These are phyloP conservation scores for Fusarium pininemorale DNA, from an alignment of 2,329 filamentous ascomycete genomes.

Conservation along the genomic window DNA sequence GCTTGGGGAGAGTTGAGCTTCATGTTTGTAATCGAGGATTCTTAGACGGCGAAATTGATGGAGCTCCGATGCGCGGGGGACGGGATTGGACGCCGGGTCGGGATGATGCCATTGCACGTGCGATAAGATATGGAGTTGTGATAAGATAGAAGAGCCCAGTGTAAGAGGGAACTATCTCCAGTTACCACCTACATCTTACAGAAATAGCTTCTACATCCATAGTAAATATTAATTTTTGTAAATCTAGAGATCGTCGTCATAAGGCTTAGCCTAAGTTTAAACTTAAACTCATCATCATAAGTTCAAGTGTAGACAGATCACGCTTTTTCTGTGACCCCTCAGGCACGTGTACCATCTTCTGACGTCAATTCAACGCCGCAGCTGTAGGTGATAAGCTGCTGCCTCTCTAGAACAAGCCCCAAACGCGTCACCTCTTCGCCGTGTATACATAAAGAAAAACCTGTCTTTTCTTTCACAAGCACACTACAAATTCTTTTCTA, in stretches of 20 bases:
- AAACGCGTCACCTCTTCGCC: conserved; percentile 31
- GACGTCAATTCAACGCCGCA: conserved; percentile 24
- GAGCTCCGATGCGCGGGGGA: conserved; percentile 28
- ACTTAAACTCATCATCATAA: not conserved
- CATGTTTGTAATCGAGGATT: conserved; percentile 41
- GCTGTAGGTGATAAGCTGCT: conserved; percentile 20
- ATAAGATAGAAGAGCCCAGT: conserved; percentile 22
- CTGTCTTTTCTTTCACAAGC: not conserved
- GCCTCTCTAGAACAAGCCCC: conserved; percentile 18
- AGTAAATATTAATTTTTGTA: no score
- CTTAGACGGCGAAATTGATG: conserved; percentile 18
- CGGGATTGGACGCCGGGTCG: conserved; percentile 23
- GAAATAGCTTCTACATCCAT: no score
- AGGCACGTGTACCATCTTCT: conserved; percentile 9
- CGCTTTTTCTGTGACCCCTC: not conserved
- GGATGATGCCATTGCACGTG: conserved; percentile 45
- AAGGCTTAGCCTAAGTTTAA: not conserved
- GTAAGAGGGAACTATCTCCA: not conserved
- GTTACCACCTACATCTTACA: not conserved
- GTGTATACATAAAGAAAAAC: not conserved
- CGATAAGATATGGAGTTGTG: conserved; percentile 6
- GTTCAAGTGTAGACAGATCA: not conserved
- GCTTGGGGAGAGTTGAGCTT: not conserved
- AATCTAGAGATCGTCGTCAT: not conserved
- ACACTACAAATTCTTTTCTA: not conserved